phyloP scores from a whole-genome alignment of 2,329 filamentous ascomycete species.

The Fusarium anguioides region DNA sequence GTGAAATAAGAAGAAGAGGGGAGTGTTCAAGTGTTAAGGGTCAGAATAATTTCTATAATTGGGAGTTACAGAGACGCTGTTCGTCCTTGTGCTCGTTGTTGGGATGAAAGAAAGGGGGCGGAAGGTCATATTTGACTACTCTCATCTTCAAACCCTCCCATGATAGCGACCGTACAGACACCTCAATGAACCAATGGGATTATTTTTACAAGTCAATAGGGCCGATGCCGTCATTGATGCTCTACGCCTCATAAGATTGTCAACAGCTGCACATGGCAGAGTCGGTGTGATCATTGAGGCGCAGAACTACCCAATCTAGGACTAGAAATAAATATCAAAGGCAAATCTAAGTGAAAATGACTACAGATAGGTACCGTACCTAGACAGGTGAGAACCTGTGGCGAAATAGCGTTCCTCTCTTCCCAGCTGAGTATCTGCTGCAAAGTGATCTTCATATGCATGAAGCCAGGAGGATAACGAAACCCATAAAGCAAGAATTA shows the following conservation, averaged over 20 bases:
- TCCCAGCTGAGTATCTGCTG: not conserved
- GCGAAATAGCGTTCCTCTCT: not conserved
- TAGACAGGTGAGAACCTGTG: not conserved
- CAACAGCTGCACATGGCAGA: not conserved
- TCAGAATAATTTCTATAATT: not conserved
- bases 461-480: not conserved
- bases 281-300: not conserved
- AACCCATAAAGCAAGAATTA: not conserved
- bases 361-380: too few species aligned
- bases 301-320: not conserved
- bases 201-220: not conserved
- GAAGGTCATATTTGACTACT: not conserved
- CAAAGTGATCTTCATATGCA: not conserved
- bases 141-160: not conserved
- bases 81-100: not conserved
- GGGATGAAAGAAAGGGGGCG: constrained; percentile 17
- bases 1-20: not conserved
- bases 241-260: not conserved
- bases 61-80: not conserved
- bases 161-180: not conserved
- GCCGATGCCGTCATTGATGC: constrained; percentile 3
- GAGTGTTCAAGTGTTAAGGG: not conserved
- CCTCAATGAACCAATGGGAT: not conserved
- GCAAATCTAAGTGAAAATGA: not conserved
- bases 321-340: not conserved